These are phyloP conservation scores for Aspergillus piperis DNA, from an alignment of 2,329 filamentous ascomycete genomes.

Conservation along the genomic window DNA sequence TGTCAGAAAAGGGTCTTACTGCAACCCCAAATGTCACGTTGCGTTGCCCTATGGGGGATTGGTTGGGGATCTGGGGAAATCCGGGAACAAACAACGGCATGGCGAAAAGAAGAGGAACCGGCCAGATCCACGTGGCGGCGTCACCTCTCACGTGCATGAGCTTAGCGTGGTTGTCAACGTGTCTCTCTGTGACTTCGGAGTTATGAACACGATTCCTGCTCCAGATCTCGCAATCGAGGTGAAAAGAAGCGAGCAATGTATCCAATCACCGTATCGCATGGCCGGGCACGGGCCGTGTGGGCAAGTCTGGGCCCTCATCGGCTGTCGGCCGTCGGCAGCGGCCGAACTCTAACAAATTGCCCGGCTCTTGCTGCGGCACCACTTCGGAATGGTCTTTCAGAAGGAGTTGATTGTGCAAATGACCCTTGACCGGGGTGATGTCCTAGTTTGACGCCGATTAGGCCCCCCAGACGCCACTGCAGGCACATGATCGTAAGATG, in stretches of 20 bases:
- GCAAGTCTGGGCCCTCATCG: background rate
- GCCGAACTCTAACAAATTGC: background rate
- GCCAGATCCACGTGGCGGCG: conserved; percentile 1
- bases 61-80: background rate
- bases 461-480: background rate
- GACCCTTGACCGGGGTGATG: background rate
- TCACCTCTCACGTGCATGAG: background rate
- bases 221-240: background rate
- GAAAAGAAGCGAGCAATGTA: background rate
- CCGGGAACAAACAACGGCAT: background rate
- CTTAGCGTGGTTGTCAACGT: background rate
- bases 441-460: background rate
- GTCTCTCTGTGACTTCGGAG: background rate
- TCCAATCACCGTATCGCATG: background rate
- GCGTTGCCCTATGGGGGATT: background rate
- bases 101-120: background rate
- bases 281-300: background rate
- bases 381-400: background rate
- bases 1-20: background rate
- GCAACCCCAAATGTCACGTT: background rate
- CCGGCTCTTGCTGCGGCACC: background rate
- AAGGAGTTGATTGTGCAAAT: background rate
- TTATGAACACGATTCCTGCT: background rate
- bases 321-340: background rate
- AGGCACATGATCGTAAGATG: background rate